Conservation (phyloP, 2,329 filamentous ascomycete species). For the Colletotrichum falcatum region DNA sequence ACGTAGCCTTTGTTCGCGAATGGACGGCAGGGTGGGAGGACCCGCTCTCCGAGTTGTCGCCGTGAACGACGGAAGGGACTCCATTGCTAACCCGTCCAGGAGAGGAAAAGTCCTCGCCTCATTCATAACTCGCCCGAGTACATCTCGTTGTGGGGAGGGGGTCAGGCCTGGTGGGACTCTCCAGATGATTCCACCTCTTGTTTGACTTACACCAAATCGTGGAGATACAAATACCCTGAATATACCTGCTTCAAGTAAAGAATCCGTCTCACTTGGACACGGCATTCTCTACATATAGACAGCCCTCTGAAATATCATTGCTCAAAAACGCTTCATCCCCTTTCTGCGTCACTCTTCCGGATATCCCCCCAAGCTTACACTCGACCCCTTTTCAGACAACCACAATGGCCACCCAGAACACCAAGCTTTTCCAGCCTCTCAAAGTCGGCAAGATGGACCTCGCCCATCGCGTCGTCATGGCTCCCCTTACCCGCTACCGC, state of each 20-base stretch:
- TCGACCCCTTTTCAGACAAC: not conserved
- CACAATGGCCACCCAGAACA: constrained; percentile 37
- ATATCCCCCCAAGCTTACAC: not conserved
- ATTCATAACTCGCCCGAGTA: constrained; percentile 16
- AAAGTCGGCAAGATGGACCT: constrained; percentile 54
- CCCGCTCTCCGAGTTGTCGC: constrained; percentile 38
- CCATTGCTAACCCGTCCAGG: constrained; percentile 26
- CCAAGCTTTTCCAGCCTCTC: constrained; percentile 58
- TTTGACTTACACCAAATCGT: constrained; percentile 21
- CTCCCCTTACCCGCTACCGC: constrained; percentile 68
- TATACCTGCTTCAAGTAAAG: constrained; percentile 23
- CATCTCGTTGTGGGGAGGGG: constrained; percentile 20
- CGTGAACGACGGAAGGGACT: constrained; percentile 17
- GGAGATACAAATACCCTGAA: constrained; percentile 28
- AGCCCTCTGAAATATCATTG: not conserved
- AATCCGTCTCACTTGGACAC: not conserved
- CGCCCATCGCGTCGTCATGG: constrained; percentile 63
- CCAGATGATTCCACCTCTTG: constrained; percentile 36
- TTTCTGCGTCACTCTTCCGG: not conserved
- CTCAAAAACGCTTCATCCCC: not conserved
- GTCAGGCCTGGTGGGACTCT: constrained; percentile 28
- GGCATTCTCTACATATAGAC: not conserved
- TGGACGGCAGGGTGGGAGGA: constrained; percentile 7
- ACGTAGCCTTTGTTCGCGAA: not conserved
- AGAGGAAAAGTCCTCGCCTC: constrained; percentile 24